These are phyloP conservation scores for Poa annua DNA, from an alignment of 176 grass and related monocot species.

Conservation along the genomic window DNA sequence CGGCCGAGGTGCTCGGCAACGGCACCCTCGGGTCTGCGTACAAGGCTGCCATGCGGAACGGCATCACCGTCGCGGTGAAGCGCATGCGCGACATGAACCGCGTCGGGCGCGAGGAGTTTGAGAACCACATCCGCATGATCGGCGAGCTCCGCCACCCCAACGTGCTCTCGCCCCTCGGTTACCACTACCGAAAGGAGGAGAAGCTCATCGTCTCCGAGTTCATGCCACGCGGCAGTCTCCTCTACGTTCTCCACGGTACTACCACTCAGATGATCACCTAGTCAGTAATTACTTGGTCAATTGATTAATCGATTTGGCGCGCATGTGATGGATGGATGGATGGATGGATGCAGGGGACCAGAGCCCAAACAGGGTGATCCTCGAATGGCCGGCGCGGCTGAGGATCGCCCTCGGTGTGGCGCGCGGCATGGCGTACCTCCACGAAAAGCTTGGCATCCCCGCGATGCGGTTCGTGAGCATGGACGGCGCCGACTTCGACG, in stretches of 20 bases:
- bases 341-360: slow-evolving; percentile 53
- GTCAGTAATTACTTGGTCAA: background rate
- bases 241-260: slow-evolving; percentile 85
- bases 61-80: slow-evolving; percentile 68
- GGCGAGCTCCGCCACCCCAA: slow-evolving; percentile 75
- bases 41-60: slow-evolving; percentile 80
- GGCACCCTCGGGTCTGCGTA: slow-evolving; percentile 75
- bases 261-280: too few species aligned
- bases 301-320: background rate
- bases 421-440: slow-evolving; percentile 61
- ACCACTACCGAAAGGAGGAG: slow-evolving; percentile 83
- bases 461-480: slow-evolving; percentile 45
- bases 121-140: slow-evolving; percentile 60
- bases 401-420: slow-evolving; percentile 60
- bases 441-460: slow-evolving; percentile 47
- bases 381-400: slow-evolving; percentile 57
- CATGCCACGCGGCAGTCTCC: slow-evolving; percentile 77
- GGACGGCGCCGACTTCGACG: slow-evolving; percentile 54
- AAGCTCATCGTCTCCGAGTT: slow-evolving; percentile 82
- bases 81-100: slow-evolving; percentile 93
- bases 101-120: slow-evolving; percentile 61
- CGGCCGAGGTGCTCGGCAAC: slow-evolving; percentile 81
- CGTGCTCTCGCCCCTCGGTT: slow-evolving; percentile 67
- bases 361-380: slow-evolving; percentile 36
- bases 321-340: background rate